Conservation (phyloP, 2,329 filamentous ascomycete species). For the Exophiala oligosperma region DNA sequence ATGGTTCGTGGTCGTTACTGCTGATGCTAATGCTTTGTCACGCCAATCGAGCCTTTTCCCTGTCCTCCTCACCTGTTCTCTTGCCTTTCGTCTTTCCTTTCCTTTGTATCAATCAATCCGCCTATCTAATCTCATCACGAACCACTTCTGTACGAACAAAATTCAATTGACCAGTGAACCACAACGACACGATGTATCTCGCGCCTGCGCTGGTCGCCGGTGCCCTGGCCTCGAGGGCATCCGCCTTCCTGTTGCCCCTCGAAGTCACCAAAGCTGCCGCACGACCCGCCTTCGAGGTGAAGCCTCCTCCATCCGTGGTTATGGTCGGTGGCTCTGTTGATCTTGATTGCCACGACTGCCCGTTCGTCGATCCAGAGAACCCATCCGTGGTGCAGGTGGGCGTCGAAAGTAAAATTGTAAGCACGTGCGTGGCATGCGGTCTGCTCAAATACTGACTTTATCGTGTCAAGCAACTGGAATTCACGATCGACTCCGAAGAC, state of each 20-base stretch:
- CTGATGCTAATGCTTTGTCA: not conserved
- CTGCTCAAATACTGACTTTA: conserved; percentile 8
- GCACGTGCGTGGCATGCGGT: conserved; percentile 10
- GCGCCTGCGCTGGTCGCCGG: conserved; percentile 27
- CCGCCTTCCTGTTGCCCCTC: conserved; percentile 29
- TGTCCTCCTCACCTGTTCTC: not conserved
- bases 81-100: not conserved
- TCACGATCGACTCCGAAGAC: conserved; percentile 16
- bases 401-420: conserved; percentile 27
- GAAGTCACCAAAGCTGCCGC: conserved; percentile 22
- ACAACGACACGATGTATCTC: conserved; percentile 21
- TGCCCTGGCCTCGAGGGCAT: conserved; percentile 19
- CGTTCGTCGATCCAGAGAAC: conserved; percentile 20
- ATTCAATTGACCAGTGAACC: not conserved
- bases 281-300: conserved; percentile 17
- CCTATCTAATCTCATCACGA: not conserved
- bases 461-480: conserved; percentile 23
- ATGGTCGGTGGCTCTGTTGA: conserved; percentile 16
- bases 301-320: conserved; percentile 4
- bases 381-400: conserved; percentile 6
- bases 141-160: not conserved
- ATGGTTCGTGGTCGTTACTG: not conserved
- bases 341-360: conserved; percentile 28
- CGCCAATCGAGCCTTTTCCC: not conserved
- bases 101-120: not conserved